Evolutionary conservation across 1,284 basidiomycete species (phyloP), one percentile per base, ranked within the genome.

Genomic region (Puccinia horiana): DNA sequence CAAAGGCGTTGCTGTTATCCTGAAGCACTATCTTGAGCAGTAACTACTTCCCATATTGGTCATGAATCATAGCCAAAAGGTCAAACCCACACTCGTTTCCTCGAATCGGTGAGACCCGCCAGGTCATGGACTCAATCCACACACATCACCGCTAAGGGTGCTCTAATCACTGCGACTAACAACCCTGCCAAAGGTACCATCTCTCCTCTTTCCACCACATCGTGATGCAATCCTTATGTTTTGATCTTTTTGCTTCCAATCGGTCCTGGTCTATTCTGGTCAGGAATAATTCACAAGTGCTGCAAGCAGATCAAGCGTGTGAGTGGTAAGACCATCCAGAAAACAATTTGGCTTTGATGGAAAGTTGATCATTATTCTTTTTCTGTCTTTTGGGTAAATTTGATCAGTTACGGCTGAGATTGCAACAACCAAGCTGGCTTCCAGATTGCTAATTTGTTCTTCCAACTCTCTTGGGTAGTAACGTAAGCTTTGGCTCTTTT

Each of bases 241-340:
- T 35, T 35, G 32, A n/a, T 61, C 29, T 77, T 35, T 18, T n/a
- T 14, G 23, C n/a, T 14, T 23, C 26, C 11, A 73, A 49, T 49
- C 49, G 67, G 40, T 35, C 37, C 49, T 18, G 32, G 72, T 11
- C 37, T 84, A 29, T 73, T 84, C 37, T 86, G 86, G 84, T 67
- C 83, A n/a, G 87, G 87, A 82, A 85, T 86, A 29, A 78, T 87
- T 23, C 84, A 86, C 80, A 87, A 87, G 83, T 87, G 85, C 73
- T 73, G 83, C 69, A 87, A 88, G 84, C 87, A 87, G 83, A 84
- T 32, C 47, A 69, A 49, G 47, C 44, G 2, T 35, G 76, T 78
- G 23, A 78, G 76, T 78, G 3, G 14, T 42, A 26, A 5, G 37
- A 23, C 2, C 26, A 47, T 29, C 44, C 6, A 75, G 52, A 23